These are phyloP conservation scores for Arthrinium puccinioides DNA, from an alignment of 2,329 filamentous ascomycete species.

Conservation along the genomic window DNA sequence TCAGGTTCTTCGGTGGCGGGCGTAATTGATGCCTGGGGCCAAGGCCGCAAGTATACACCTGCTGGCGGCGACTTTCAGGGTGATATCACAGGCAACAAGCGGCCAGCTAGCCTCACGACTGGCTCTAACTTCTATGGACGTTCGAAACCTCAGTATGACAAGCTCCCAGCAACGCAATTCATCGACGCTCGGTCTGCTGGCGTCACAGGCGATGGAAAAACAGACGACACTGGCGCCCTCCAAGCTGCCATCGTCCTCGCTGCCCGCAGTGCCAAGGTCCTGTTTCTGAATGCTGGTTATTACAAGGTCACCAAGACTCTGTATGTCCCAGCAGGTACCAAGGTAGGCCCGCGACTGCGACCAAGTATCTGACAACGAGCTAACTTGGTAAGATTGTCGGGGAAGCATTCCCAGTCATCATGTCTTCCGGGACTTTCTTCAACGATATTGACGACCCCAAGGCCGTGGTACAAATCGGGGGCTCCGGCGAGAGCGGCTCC, in stretches of 20 bases:
- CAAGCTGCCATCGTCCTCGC: constrained; percentile 54
- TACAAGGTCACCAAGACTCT: constrained; percentile 53
- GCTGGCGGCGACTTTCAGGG: constrained; percentile 40
- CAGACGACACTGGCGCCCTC: constrained; percentile 68
- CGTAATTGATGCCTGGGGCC: constrained; percentile 49
- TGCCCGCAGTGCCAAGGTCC: constrained; percentile 44
- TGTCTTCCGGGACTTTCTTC: constrained; percentile 43
- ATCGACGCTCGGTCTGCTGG: constrained; percentile 61
- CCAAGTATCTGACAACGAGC: not conserved
- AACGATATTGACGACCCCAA: constrained; percentile 42
- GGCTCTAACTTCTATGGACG: constrained; percentile 57
- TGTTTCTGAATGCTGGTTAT: constrained; percentile 54
- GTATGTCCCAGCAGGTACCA: constrained; percentile 37
- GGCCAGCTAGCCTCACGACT: constrained; percentile 50
- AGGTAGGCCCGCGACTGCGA: constrained; percentile 12
- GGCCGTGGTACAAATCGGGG: constrained; percentile 50
- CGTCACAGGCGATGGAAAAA: constrained; percentile 64
- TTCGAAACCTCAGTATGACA: constrained; percentile 70
- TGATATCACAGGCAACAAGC: constrained; percentile 30
- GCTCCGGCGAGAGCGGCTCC: constrained; percentile 44
- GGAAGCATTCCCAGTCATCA: constrained; percentile 46
- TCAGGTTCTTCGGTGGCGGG: constrained; percentile 40
- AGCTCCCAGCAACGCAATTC: constrained; percentile 50
- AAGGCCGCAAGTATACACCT: constrained; percentile 61
- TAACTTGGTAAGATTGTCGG: constrained; percentile 40